Percentiles rank a stretch among this genome's conserved stretches.
Evolutionary conservation across 2,329 filamentous ascomycete species (phyloP).

Genomic region (Neonectria faginata): DNA sequence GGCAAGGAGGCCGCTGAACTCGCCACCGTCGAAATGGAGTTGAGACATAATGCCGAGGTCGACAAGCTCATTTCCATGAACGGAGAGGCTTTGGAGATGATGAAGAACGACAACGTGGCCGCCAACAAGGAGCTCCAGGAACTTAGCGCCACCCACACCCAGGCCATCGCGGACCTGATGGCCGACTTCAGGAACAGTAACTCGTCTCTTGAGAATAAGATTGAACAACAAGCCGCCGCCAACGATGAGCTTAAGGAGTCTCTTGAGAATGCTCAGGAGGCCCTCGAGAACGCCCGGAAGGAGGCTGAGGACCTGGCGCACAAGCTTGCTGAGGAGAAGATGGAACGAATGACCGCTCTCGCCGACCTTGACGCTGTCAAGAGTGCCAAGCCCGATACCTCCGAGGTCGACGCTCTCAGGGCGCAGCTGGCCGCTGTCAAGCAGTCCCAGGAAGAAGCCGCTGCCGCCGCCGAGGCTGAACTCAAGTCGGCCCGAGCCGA

Average conservation of each 20-base stretch:
- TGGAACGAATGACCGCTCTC: constrained; percentile 68
- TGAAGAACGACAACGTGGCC: constrained; percentile 55
- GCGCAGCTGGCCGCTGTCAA: constrained; percentile 62
- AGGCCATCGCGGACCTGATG: constrained; percentile 56
- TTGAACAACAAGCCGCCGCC: constrained; percentile 51
- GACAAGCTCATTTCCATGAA: constrained; percentile 59
- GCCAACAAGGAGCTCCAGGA: constrained; percentile 59
- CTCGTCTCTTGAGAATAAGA: constrained; percentile 50
- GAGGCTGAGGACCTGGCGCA: constrained; percentile 64
- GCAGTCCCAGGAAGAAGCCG: constrained; percentile 58
- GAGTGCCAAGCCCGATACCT: constrained; percentile 67
- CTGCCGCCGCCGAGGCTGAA: constrained; percentile 50
- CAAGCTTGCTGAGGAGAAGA: constrained; percentile 69
- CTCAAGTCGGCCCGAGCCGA: constrained; percentile 53
- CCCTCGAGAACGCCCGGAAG: constrained; percentile 58
- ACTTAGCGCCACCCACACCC: constrained; percentile 51
- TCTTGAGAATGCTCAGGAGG: constrained; percentile 55
- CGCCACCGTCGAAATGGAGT: constrained; percentile 59
- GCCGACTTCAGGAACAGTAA: constrained; percentile 53
- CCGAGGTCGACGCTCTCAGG: constrained; percentile 64
- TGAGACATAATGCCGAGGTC: constrained; percentile 60
- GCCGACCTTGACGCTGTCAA: constrained; percentile 70
- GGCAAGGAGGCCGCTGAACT: constrained; percentile 60
- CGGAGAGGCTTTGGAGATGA: constrained; percentile 54
- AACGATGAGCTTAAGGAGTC: constrained; percentile 52